Conservation (phyloP, 306 rosid species). For the Prunus fruticosa region DNA sequence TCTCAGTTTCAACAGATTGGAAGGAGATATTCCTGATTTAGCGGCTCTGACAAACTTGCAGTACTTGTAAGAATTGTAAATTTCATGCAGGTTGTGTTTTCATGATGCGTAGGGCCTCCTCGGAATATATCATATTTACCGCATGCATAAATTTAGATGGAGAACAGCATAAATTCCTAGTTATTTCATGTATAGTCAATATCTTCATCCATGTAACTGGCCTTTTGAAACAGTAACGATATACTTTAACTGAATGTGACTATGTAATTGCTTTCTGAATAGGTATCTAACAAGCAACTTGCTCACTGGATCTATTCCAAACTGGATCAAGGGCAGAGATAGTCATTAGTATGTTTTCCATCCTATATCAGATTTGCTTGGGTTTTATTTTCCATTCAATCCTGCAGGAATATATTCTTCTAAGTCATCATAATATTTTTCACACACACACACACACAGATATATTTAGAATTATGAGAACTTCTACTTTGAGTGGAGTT, state of each 20-base stretch:
- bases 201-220: background rate
- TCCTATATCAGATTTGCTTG: background rate
- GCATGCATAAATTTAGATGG: background rate
- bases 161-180: background rate
- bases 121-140: background rate
- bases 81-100: background rate
- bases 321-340: conserved; percentile 20
- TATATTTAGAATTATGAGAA: too few relatives aligned
- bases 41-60: background rate
- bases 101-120: background rate
- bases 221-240: background rate
- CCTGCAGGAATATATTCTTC: background rate
- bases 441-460: too few relatives aligned
- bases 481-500: too few relatives aligned
- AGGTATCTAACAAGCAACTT: conserved; percentile 32
- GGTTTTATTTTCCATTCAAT: too few relatives aligned
- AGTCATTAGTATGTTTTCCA: conserved; percentile 4
- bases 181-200: background rate
- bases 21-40: conserved; percentile 13
- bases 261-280: background rate
- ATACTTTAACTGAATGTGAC: background rate
- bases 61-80: conserved; percentile 18
- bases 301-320: conserved; percentile 26
- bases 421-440: background rate
- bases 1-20: conserved; percentile 27